Conservation (phyloP, 768 basidiomycete species). For the Mrakia frigida region DNA sequence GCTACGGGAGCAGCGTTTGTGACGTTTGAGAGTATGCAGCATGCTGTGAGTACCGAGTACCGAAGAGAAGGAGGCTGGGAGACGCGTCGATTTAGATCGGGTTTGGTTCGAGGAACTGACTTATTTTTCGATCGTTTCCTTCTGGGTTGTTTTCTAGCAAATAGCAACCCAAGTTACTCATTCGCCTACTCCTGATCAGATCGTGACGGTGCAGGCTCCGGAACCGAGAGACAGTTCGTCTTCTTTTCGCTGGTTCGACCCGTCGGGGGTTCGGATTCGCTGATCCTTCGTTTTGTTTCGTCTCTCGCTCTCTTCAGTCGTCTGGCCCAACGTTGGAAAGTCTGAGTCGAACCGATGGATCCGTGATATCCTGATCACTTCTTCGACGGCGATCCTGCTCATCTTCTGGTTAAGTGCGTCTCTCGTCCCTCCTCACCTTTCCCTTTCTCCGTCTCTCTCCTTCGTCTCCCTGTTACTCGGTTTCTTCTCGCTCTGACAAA, state of each 20-base stretch:
- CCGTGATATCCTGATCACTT: conserved; percentile 67
- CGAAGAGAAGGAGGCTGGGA: not conserved
- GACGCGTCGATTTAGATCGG: not conserved
- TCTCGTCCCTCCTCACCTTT: no score
- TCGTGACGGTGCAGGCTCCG: conserved; percentile 52
- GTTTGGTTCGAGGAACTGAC: not conserved
- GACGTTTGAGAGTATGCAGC: conserved; percentile 63
- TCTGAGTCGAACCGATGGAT: conserved; percentile 56
- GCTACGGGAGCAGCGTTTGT: conserved; percentile 85
- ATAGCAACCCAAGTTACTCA: conserved; percentile 80
- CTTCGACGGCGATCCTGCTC: conserved; percentile 64
- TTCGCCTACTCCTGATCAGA: conserved; percentile 60
- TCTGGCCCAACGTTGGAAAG: conserved; percentile 84
- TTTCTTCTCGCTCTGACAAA: not conserved
- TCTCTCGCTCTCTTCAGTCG: conserved; percentile 44
- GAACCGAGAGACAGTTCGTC: conserved; percentile 34
- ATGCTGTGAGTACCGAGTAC: conserved; percentile 3
- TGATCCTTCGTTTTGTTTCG: not conserved
- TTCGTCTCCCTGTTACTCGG: not conserved
- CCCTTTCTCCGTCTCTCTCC: not conserved
- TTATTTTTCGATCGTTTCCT: not conserved
- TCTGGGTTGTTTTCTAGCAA: conserved; percentile 50
- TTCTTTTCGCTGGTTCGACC: conserved; percentile 9
- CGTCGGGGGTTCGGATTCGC: not conserved
- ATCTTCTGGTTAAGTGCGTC: conserved; percentile 69